Evolutionary conservation across 192 early-diverging fungal genomes (phyloP).

Genomic region (Umbelopsis ramanniana): DNA sequence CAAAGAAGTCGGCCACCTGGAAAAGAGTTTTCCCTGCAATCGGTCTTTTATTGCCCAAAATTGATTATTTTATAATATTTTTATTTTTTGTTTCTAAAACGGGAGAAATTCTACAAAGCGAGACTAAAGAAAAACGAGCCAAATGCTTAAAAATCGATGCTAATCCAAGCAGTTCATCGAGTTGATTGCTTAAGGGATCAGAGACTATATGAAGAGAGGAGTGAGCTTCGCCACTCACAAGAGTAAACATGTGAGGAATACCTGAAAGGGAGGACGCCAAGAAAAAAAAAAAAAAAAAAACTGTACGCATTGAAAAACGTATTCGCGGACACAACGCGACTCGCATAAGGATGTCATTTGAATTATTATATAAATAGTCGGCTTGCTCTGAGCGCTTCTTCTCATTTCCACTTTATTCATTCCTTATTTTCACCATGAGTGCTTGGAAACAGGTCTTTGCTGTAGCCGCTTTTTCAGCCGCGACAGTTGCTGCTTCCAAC

Average conservation of each 20-base stretch:
- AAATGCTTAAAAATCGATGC: background rate
- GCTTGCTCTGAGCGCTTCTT: background rate
- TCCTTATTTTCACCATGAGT: background rate
- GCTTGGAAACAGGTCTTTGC: slow-evolving; percentile 6
- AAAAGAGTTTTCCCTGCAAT: slow-evolving; percentile 10
- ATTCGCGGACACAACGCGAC: too few species aligned
- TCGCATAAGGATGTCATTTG: too few species aligned
- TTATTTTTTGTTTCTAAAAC: background rate
- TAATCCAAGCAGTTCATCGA: background rate
- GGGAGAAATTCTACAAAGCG: slow-evolving; percentile 21
- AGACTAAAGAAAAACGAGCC: background rate
- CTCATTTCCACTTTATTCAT: background rate
- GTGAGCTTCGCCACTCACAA: too few species aligned
- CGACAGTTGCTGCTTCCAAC: slow-evolving; percentile 1
- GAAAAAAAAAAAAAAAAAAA: too few species aligned
- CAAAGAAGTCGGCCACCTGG: background rate
- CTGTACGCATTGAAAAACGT: too few species aligned
- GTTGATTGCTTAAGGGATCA: too few species aligned
- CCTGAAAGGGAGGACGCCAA: too few species aligned
- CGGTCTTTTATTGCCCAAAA: background rate
- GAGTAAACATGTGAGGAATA: too few species aligned
- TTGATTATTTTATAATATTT: background rate
- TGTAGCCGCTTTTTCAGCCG: background rate
- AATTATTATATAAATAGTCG: background rate
- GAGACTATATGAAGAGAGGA: too few species aligned